Conservation (phyloP, 78 protist species). For the Dictyostelium capitatum region DNA sequence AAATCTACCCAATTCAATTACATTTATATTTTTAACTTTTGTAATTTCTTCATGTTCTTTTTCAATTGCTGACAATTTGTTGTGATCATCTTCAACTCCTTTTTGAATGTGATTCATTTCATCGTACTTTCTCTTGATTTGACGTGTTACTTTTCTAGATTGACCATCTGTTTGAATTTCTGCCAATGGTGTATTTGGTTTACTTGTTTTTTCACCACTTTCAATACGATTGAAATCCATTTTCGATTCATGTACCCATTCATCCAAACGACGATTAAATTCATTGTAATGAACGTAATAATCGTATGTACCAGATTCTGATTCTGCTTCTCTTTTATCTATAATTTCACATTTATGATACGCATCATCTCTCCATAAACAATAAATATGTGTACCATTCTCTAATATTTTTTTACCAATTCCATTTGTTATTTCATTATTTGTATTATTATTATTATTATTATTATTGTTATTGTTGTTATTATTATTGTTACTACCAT, state of each 20-base stretch:
- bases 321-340: conserved; percentile 69
- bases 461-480: neutral
- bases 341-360: conserved; percentile 78
- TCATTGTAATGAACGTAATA: conserved; percentile 82
- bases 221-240: conserved; percentile 67
- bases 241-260: conserved; percentile 79
- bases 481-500: neutral
- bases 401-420: conserved; percentile 52
- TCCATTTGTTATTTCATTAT: neutral
- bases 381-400: conserved; percentile 69
- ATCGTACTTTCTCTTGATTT: conserved; percentile 64
- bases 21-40: conserved; percentile 94
- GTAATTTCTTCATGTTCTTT: conserved; percentile 95
- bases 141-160: conserved; percentile 45
- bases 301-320: conserved; percentile 71
- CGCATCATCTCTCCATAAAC: conserved; percentile 80
- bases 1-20: conserved; percentile 89
- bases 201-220: neutral
- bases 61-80: conserved; percentile 81
- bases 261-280: conserved; percentile 86
- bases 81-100: conserved; percentile 30
- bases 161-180: conserved; percentile 68
- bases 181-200: conserved; percentile 21
- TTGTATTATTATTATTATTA: neutral
- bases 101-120: conserved; percentile 75